Evolutionary conservation across 2,329 filamentous ascomycete genomes (phyloP).

Genomic region (Talaromyces sp.): DNA sequence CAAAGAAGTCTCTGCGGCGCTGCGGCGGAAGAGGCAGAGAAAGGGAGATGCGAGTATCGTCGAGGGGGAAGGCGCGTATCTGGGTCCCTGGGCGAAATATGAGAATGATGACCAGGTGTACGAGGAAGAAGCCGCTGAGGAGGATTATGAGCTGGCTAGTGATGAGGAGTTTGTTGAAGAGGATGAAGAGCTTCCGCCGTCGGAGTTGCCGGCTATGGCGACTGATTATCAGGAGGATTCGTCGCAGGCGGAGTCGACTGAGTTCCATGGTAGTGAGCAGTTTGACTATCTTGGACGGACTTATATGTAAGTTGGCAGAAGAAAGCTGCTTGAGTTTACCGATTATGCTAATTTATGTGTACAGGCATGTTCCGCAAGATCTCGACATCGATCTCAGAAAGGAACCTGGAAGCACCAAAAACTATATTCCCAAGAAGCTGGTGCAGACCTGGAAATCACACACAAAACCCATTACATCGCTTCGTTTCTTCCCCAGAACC

Average conservation of each 20-base stretch:
- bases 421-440: slow-evolving; percentile 91
- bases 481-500: slow-evolving; percentile 83
- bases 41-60: slow-evolving; percentile 80
- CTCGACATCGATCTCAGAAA: slow-evolving; percentile 79
- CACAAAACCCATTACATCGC: slow-evolving; percentile 75
- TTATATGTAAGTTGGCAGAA: slow-evolving; percentile 59
- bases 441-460: slow-evolving; percentile 85
- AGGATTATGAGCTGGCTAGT: slow-evolving; percentile 66
- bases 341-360: neutral
- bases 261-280: slow-evolving; percentile 76
- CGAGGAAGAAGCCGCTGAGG: slow-evolving; percentile 60
- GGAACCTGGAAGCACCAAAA: slow-evolving; percentile 72
- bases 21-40: slow-evolving; percentile 70
- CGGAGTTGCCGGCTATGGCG: slow-evolving; percentile 44
- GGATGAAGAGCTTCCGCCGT: slow-evolving; percentile 54
- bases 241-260: slow-evolving; percentile 70
- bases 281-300: slow-evolving; percentile 93
- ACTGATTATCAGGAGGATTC: slow-evolving; percentile 48
- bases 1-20: slow-evolving; percentile 64
- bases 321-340: neutral
- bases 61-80: slow-evolving; percentile 80
- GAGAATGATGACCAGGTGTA: slow-evolving; percentile 65
- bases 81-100: slow-evolving; percentile 92
- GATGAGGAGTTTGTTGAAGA: slow-evolving; percentile 77
- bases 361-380: slow-evolving; percentile 75